A percentile compares a stretch with the other conserved stretches of the same genome.
Conservation (phyloP, 345 rosid species). For the Citrus sinensis region DNA sequence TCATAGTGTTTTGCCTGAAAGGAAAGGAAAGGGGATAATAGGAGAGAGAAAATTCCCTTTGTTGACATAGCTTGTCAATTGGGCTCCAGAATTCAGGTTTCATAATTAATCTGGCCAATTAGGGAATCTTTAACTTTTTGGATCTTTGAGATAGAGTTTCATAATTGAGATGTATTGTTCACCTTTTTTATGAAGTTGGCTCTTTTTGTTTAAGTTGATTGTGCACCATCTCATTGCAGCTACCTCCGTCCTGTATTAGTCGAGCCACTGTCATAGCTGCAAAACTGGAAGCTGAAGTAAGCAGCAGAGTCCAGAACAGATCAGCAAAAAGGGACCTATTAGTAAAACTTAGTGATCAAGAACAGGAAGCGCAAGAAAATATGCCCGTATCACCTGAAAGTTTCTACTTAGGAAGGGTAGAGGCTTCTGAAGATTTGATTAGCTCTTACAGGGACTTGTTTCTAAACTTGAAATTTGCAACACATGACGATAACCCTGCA, state of each 20-base stretch:
- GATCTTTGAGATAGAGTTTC: neutral
- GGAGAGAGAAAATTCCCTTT: conserved; percentile 5
- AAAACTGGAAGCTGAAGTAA: conserved; percentile 56
- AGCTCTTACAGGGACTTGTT: conserved; percentile 37
- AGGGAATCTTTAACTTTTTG: neutral
- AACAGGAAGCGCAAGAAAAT: conserved; percentile 20
- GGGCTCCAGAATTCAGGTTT: neutral
- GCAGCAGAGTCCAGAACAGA: conserved; percentile 33
- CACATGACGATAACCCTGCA: conserved; percentile 29
- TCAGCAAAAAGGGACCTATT: conserved; percentile 2
- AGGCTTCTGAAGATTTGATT: conserved; percentile 23
- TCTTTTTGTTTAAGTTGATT: conserved; percentile 11
- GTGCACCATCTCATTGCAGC: conserved; percentile 35
- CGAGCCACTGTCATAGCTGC: conserved; percentile 68
- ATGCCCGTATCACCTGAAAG: conserved; percentile 1
- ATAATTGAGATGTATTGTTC: conserved; percentile 8
- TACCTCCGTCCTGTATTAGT: conserved; percentile 69
- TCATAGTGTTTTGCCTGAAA: neutral
- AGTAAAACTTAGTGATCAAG: conserved; percentile 15
- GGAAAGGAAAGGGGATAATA: neutral
- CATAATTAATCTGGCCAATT: neutral
- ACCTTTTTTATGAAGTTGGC: neutral
- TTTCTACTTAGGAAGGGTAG: conserved; percentile 10
- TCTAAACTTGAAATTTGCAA: conserved; percentile 40
- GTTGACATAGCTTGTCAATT: neutral